Evolutionary conservation across 164 flowering plant genomes (phyloP), one percentile per base, ranked within the genome.

Genomic region (Magnolia sinica): DNA sequence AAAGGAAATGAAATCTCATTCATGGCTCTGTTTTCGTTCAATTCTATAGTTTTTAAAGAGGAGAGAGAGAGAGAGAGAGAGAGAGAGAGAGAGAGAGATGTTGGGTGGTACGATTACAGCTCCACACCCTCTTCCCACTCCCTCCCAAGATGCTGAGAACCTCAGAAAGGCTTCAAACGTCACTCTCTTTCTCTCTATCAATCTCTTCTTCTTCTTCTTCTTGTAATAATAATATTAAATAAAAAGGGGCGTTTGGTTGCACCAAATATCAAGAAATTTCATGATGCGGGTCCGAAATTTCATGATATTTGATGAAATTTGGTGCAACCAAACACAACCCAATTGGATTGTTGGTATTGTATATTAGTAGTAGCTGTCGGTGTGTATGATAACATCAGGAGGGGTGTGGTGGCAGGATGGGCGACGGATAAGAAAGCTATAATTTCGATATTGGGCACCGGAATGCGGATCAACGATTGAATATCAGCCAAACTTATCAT

Each of bases 371-470:
- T 52, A 52, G 59, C 59, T 52, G 59, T 14, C 16, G n/a, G n/a
- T 52, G 59, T 8, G 16, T 52, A 14, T 52, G 59, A 52, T 8
- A 52, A 52, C 10, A 52, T 9, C 10, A 52, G n/a, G n/a, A n/a
- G n/a, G n/a, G n/a, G n/a, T n/a, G n/a, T 37, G 19, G 3, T 65
- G 55, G 19, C 31, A 91, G 96, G 98, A 63, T 81, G 80, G 83
- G 98, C 97, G 76, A 90, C 97, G 23, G 97, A 94, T 64, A 94
- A 90, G 88, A 87, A 89, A 78, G 91, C 86, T 1, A 45, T 94
- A 4, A 88, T 92, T 50, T 13, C 72, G 84, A 76, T 94, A 52
- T 68, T 92, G 81, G 95, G 92, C 92, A 84, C 20, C 85, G 98
- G 76, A 88, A 87, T 86, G 93, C 90, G 65, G 81, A 49, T 29